Base-by-base conservation (phyloP, 2,329 filamentous ascomycete species). In the Alternaria triticina region DNA sequence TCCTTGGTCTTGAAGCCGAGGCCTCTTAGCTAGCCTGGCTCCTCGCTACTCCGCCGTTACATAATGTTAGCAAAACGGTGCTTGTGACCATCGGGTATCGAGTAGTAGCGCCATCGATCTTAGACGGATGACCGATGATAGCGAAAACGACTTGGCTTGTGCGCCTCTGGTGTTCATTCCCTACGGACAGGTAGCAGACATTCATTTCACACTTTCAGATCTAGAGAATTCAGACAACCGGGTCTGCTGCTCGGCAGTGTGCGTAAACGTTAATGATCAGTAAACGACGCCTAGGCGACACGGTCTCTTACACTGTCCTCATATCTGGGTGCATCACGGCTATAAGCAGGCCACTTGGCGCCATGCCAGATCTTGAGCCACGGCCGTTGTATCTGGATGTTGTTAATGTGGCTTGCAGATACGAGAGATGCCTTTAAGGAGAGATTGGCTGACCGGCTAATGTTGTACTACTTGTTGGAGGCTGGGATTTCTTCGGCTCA, bases 371-470 rank as follows among this genome's bases (percentile, higher is more conserved):
- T 40, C 36, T 40, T 17, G 36, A 40, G 36, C 36, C 36, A 40
- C 17, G 36, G 36, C 36, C 36, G 36, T 40, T 40, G 36, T 40
- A 17, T 40, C 36, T 40, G 17, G 36, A 1, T 17, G 43, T 47
- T n/a, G n/a, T 43, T 9, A 51, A 28, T 30, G 28, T 23, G 22
- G 43, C 22, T 45, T 57, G 59, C 56, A 65, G 43, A 60, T 57
- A 55, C 51, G 65, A 58, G 46, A 54, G 45, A 50, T 47, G 20
- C 30, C 30, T 23, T 30, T 33, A 17, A 54, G n/a, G n/a, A 50
- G 17, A 57, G 52, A 59, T 56, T 59, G 51, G 62, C 56, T 60
- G 60, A 59, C 67, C 61, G 67, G 67, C 45, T 69, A 69, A 67
- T 66, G 33, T 56, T 64, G 56, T 56, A 47, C 62, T 44, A 50